Percentiles rank a stretch among this genome's conserved stretches.
These are phyloP conservation scores for Hordeum pubiflorum DNA, from an alignment of 202 grass and related monocot species.

Conservation along the genomic window DNA sequence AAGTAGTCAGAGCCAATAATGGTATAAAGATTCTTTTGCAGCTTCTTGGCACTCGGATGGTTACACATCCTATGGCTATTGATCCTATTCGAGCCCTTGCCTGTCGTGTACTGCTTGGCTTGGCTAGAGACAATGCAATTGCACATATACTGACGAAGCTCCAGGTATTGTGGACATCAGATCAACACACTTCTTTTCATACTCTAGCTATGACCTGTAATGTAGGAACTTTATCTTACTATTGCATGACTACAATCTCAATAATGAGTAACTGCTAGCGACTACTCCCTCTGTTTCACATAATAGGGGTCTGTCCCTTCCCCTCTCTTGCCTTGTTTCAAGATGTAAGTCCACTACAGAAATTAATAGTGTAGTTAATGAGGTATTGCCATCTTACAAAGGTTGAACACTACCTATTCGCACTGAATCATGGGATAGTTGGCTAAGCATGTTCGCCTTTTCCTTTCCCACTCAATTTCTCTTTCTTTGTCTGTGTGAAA, in stretches of 20 bases:
- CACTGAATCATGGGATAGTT: neutral
- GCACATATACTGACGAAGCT: conserved; percentile 96
- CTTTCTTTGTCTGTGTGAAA: neutral
- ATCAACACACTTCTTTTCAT: neutral
- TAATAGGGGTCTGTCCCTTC: neutral
- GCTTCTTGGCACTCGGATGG: conserved; percentile 84
- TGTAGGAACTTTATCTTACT: neutral
- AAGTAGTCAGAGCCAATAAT: conserved; percentile 90
- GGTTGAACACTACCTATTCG: neutral
- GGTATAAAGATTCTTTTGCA: conserved; percentile 96
- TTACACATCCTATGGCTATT: conserved; percentile 75
- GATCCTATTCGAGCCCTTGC: conserved; percentile 87
- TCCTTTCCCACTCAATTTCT: neutral
- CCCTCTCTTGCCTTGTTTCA: neutral
- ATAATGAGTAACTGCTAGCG: neutral
- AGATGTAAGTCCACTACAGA: neutral
- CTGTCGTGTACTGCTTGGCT: conserved; percentile 88
- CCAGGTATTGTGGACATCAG: conserved; percentile 46
- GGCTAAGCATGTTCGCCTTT: neutral
- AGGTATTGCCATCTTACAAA: neutral
- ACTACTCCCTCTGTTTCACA: neutral
- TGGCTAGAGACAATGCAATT: conserved; percentile 90
- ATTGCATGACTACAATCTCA: neutral
- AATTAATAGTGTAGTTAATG: neutral
- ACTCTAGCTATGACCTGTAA: neutral